Evolutionary conservation across 805 yeast genomes (phyloP), one percentile per base, ranked within the genome.

Genomic region (Wickerhamiella kazuoi): DNA sequence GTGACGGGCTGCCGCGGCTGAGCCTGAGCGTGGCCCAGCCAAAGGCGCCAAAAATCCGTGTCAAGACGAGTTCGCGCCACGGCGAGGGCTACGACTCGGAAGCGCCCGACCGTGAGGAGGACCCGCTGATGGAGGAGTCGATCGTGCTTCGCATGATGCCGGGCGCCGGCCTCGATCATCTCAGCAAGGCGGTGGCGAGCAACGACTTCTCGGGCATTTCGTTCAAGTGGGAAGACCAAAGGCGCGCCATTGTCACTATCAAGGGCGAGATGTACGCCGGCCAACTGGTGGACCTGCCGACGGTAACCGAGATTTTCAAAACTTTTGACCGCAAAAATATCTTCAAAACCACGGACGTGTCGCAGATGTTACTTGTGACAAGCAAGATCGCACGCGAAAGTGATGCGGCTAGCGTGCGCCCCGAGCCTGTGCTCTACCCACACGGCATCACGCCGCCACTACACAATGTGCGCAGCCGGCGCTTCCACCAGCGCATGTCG

Each of bases 61-160:
- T 74, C 41, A 71, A 70, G 45, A 73, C 77, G 1, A 65, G 67
- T 3, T 64, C 94, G 49, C 67, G 77, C 3, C 90, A 93, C 0
- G 94, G 94, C 3, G 95, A 87, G 50, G 97, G 97, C 1, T 87
- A 87, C 57, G 98, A 87, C 53, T 79, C 94, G 2, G 97, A 87
- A 51, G 96, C 93, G 16, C 93, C 95, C 0, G 97, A 87, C 47
- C 64, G 82, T 20, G 98, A 90, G 54, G 95, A 84, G 44, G 96
- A 90, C 52, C 97, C 98, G 1, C 61, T 83, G 44, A 63, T 83
- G 7, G 97, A 90, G 52, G 93, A 82, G 47, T 94, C 90, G 0
- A 66, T 90, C 1, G 65, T 84, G 1, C 56, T 90, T 33, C 66
- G 98, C 40, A 74, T 87, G 61, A 62, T 67, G 28, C 61, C 69